Conservation (phyloP, 768 basidiomycete genomes). For the Stropharia rugosoannulata region DNA sequence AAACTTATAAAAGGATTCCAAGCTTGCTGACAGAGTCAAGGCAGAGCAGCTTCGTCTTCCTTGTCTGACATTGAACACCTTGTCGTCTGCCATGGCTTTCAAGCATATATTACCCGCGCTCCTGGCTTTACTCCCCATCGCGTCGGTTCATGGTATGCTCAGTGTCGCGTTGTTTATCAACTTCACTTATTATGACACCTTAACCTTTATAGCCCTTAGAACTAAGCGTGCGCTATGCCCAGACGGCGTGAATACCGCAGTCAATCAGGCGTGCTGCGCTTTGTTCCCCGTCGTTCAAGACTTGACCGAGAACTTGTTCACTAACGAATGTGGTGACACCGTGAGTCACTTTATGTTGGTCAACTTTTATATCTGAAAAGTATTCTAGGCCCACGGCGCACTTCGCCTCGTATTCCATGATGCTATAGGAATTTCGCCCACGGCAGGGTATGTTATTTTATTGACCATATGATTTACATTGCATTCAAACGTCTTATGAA, state of each 20-base stretch:
- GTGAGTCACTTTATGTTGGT: neutral
- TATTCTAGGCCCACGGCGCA: constrained; percentile 12
- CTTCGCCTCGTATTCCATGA: constrained; percentile 17
- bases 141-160: constrained; percentile 5
- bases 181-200: neutral
- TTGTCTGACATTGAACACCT: neutral
- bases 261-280: constrained; percentile 5
- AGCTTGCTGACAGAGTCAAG: neutral
- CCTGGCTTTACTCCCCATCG: constrained; percentile 7
- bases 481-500: neutral
- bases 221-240: constrained; percentile 7
- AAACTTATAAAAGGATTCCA: constrained; percentile 2
- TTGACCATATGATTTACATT: neutral
- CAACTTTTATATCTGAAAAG: neutral
- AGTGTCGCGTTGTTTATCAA: neutral
- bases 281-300: constrained; percentile 13
- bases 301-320: constrained; percentile 10
- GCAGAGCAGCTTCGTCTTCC: neutral
- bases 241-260: constrained; percentile 3
- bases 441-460: constrained; percentile 5
- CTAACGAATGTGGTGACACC: constrained; percentile 11
- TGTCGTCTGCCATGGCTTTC: constrained; percentile 7
- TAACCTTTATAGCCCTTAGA: neutral
- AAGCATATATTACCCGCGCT: constrained; percentile 7
- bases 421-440: constrained; percentile 11